Base-by-base conservation (phyloP, 495 filamentous ascomycete species). In the Trichocladium antarcticum region DNA sequence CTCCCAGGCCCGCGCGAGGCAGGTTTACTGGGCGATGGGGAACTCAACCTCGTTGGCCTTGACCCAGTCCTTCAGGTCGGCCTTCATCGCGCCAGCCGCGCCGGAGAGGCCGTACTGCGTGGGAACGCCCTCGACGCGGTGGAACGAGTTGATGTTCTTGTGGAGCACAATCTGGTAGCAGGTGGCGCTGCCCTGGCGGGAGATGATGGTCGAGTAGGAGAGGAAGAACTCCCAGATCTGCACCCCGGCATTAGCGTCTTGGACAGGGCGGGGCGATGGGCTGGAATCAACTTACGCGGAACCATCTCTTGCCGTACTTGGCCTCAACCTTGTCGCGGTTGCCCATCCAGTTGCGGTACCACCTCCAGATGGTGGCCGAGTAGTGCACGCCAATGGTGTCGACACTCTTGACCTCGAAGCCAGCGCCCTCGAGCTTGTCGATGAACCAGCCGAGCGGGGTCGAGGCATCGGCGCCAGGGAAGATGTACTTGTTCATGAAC, bases 171-270 rank as follows among this genome's bases (percentile, higher is more conserved):
- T 89, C 73, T 97, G 93, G 74, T 84, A 98, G 78, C 93, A 97
- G 37, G 89, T 89, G 42, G 92, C 93, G 57, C 74, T 76, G 50
- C 92, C 92, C 69, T 98, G 92, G 58, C 92, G 83, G 24, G 90
- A 89, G 63, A 83, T 81, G 68, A 98, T 97, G 59, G 87, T 95
- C 3, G 88, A 87, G 59, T 79, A 84, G 44, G 93, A 87, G 54
- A 98, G 81, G 82, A 98, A 98, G 74, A 80, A 96, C 65, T 97
- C 90, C 92, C 92, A 98, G 65, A 97, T 93, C 89, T 95, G 53
- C 14, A 35, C 32, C 31, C 19, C 8, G n/a, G 1, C 1, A 38
- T 54, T 38, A 54, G 36, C 14, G 27, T 21, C 16, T 58, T 10
- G 9, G 10, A 32, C 7, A 3, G 0, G 47, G 51, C 29, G 28